Base-by-base conservation (phyloP, 768 basidiomycete genomes). In the Leccinellum luteum region DNA sequence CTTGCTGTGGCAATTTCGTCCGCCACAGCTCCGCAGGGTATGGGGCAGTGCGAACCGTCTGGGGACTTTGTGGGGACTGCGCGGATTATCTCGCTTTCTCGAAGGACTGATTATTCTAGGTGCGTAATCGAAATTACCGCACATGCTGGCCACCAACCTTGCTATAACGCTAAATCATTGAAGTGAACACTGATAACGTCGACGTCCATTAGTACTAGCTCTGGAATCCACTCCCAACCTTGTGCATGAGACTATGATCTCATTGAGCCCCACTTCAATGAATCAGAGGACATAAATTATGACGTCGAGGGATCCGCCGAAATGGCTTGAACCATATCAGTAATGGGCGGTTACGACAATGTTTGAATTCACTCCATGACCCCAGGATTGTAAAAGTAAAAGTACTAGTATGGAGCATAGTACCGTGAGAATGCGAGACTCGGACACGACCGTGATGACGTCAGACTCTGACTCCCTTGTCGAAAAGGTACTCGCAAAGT, bases 1-100 rank as follows among this genome's bases (percentile, higher is more conserved):
- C 81, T 81, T 80, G 61, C 81, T 84, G n/a, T 77, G 56, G 5
- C 82, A 69, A 3, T 81, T 78, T 32, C 79, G 77, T 69, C 77
- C 78, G 32, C 23, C 10, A 44, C 43, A 44, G 21, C 43, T 44
- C 43, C 19, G 43, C 47, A 81, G 63, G 63, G 66, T 41, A 30
- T n/a, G 50, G 55, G 55, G 66, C 19, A 43, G 28, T 41, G 43
- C 23, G 23, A 28, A 48, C 17, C 14, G 23, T 15, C 51, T 27
- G 17, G 17, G 28, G 6, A 28, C 28, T 25, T 25, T 25, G 25
- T 25, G 25, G 25, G 28, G 28, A 28, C 6, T 27, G 43, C 10
- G n/a, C n/a, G n/a, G n/a, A n/a, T n/a, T 21, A 6, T 28, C 38
- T 38, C n/a, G 35, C 35, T 35, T 13, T 52, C 51, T 14, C 23